These are phyloP conservation scores for Leccinellum albellum DNA, from an alignment of 768 basidiomycete genomes.

Conservation along the genomic window DNA sequence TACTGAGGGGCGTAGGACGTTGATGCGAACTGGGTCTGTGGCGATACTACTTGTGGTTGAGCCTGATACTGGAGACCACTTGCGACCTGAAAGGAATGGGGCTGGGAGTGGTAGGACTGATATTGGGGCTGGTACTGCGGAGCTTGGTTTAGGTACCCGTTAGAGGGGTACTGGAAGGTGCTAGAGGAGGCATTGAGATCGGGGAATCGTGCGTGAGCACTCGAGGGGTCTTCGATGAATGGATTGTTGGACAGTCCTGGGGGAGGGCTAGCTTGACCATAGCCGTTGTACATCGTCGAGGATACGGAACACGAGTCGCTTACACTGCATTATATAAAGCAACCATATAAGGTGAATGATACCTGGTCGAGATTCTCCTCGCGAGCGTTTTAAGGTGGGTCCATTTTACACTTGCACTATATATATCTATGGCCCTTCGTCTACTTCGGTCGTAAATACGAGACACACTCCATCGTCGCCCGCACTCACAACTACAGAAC, in stretches of 20 bases:
- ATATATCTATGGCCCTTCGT: conserved; percentile 5
- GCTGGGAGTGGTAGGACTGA: conserved; percentile 29
- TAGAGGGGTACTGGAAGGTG: conserved; percentile 13
- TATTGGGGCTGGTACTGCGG: conserved; percentile 38
- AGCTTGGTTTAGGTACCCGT: conserved; percentile 25
- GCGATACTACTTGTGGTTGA: conserved; percentile 16
- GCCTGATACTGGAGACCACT: conserved; percentile 9
- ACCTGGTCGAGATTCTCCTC: no score
- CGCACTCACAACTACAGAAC: conserved; percentile 76
- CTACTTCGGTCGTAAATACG: conserved; percentile 66
- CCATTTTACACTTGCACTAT: background rate
- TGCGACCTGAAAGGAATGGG: conserved; percentile 11
- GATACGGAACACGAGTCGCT: background rate
- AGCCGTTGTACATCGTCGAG: conserved; percentile 38
- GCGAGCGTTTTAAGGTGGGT: background rate
- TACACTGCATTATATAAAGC: background rate
- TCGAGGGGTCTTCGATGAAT: conserved; percentile 53
- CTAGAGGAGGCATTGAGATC: conserved; percentile 43
- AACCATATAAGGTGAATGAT: background rate
- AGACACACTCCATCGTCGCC: conserved; percentile 88
- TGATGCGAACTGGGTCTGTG: conserved; percentile 22
- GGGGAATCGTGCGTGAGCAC: conserved; percentile 56
- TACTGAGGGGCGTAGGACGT: conserved; percentile 24
- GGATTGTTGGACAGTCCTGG: conserved; percentile 57
- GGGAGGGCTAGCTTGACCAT: conserved; percentile 23